These are phyloP conservation scores for Solanum chilense DNA, from an alignment of 257 asterid genomes.

Conservation along the genomic window DNA sequence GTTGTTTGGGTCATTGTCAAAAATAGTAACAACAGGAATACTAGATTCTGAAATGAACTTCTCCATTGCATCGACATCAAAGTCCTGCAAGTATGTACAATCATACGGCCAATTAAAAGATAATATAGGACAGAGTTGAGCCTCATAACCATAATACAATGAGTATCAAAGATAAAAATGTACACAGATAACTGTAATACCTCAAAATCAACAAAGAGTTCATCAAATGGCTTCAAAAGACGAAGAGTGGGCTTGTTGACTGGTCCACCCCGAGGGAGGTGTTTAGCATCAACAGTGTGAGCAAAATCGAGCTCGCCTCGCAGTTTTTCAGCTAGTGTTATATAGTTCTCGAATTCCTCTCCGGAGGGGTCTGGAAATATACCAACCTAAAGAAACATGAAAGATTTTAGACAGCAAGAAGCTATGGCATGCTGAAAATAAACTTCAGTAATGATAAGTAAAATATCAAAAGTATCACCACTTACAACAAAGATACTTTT, in stretches of 20 bases:
- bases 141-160: neutral
- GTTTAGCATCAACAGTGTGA: slow-evolving; percentile 69
- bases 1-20: slow-evolving; percentile 45
- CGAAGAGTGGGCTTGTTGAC: slow-evolving; percentile 71
- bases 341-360: slow-evolving; percentile 50
- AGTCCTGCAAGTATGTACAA: slow-evolving; percentile 37
- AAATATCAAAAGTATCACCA: neutral
- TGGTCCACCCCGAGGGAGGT: slow-evolving; percentile 60
- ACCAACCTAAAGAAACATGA: slow-evolving; percentile 43
- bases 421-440: neutral
- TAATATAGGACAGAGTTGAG: neutral
- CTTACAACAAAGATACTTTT: slow-evolving; percentile 52
- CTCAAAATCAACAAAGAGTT: slow-evolving; percentile 54
- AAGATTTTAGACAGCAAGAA: neutral
- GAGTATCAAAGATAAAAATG: neutral
- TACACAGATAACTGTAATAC: slow-evolving; percentile 12
- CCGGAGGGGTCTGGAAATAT: slow-evolving; percentile 60
- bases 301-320: slow-evolving; percentile 55
- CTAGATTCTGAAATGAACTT: slow-evolving; percentile 47
- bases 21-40: slow-evolving; percentile 47
- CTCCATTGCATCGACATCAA: slow-evolving; percentile 50
- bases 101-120: neutral
- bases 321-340: slow-evolving; percentile 57
- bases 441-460: neutral
- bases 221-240: slow-evolving; percentile 79